Evolutionary conservation across 1,139 yeast species (phyloP).

Genomic region (Taphrina betulina): DNA sequence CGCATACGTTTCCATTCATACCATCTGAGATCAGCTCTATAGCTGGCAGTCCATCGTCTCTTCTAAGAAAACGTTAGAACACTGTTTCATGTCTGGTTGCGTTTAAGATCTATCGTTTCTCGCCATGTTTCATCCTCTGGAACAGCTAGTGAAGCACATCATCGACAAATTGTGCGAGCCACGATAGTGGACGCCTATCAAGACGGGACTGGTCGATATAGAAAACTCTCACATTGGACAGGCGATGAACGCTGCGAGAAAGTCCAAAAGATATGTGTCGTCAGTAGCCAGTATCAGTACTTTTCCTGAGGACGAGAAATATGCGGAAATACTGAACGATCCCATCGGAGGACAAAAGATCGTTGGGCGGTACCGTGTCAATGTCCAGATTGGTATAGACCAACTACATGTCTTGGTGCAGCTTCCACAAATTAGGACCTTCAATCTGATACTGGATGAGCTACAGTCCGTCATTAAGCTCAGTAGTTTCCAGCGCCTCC

Average conservation of each 20-base stretch:
- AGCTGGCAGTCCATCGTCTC: too few species aligned
- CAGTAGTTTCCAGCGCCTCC: conserved; percentile 8
- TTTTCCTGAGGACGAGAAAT: too few species aligned
- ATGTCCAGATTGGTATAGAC: conserved; percentile 15
- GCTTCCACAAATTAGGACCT: conserved; percentile 17
- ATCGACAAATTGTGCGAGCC: neutral
- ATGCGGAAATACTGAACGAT: too few species aligned
- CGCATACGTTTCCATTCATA: too few species aligned
- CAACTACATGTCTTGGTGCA: conserved; percentile 3
- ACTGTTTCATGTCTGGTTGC: too few species aligned
- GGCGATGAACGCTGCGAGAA: neutral
- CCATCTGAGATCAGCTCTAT: too few species aligned
- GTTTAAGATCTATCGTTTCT: too few species aligned
- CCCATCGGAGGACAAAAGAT: neutral
- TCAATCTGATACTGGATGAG: conserved; percentile 24
- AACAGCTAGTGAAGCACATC: too few species aligned
- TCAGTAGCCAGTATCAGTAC: neutral
- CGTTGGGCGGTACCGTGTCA: conserved; percentile 19
- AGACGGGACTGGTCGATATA: neutral
- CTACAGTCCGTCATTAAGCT: conserved; percentile 3
- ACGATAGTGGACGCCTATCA: neutral
- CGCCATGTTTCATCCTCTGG: too few species aligned
- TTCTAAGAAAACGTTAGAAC: too few species aligned
- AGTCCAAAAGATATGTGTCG: neutral
- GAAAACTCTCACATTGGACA: neutral